Evolutionary conservation across 2,329 filamentous ascomycete species (phyloP).

Genomic region (Graphilbum sp.): DNA sequence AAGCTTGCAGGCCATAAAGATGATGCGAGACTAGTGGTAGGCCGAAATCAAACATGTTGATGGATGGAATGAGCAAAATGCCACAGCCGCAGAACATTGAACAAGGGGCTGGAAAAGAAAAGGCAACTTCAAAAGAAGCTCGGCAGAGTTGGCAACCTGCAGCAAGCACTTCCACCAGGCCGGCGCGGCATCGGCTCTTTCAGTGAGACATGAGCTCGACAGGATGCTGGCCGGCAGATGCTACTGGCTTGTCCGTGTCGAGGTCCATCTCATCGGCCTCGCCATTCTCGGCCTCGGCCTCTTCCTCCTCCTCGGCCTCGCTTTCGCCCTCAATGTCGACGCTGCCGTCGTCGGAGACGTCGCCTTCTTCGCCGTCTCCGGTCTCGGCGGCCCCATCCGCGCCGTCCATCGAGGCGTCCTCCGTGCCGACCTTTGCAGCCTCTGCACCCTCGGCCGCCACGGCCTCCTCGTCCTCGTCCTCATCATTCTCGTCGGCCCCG

Average conservation of each 20-base stretch:
- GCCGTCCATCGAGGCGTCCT: constrained; percentile 18
- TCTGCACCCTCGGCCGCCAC: constrained; percentile 12
- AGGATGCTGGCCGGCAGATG: constrained; percentile 7
- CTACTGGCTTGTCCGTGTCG: constrained; percentile 14
- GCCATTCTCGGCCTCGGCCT: constrained; percentile 15
- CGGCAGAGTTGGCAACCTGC: no score
- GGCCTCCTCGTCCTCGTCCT: constrained; percentile 42
- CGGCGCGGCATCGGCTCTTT: no score
- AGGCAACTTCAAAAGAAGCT: no score
- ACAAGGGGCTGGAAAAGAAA: no score
- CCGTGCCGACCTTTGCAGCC: constrained; percentile 7
- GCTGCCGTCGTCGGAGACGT: constrained; percentile 21
- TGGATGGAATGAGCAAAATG: no score
- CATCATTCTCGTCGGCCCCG: constrained; percentile 75
- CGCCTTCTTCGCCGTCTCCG: constrained; percentile 17
- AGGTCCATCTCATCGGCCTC: constrained; percentile 20
- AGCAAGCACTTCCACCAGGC: no score
- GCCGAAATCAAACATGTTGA: no score
- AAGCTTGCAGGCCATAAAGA: no score
- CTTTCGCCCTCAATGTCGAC: constrained; percentile 23
- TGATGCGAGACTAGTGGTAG: no score
- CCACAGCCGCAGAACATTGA: no score
- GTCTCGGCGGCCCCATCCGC: constrained; percentile 14
- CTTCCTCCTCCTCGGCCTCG: constrained; percentile 21
- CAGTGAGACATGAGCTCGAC: constrained; percentile 15